These are phyloP conservation scores for Solidago caesia DNA, from an alignment of 129 eudicot species.

Conservation along the genomic window DNA sequence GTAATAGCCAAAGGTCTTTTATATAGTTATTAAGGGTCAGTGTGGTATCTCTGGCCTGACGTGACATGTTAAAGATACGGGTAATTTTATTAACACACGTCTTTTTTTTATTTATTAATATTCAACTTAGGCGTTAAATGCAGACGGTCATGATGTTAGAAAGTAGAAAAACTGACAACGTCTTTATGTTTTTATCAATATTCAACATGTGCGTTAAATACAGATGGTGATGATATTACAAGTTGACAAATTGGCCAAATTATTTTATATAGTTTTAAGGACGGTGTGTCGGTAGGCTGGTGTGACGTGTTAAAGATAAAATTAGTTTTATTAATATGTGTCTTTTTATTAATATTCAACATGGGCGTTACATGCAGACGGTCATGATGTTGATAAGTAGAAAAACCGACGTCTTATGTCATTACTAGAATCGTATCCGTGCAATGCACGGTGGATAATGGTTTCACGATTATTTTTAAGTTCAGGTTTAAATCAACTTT, in stretches of 20 bases:
- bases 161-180: background rate
- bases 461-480: no score
- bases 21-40: constrained; percentile 8
- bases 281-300: background rate
- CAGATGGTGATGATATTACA: background rate
- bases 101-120: background rate
- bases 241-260: no score
- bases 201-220: background rate
- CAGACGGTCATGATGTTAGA: background rate
- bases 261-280: no score
- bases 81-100: background rate
- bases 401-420: background rate
- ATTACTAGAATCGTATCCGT: background rate
- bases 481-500: no score
- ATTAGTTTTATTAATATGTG: background rate
- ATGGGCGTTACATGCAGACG: background rate
- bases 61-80: constrained; percentile 12
- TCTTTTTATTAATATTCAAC: background rate
- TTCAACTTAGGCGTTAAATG: constrained; percentile 4
- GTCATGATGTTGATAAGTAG: background rate
- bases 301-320: constrained; percentile 18
- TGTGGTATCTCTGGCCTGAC: constrained; percentile 2
- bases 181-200: background rate
- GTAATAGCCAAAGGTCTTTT: constrained; percentile 15
- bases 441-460: no score